Base-by-base conservation (phyloP, 805 yeast genomes). In the Blastobotrys parvus region DNA sequence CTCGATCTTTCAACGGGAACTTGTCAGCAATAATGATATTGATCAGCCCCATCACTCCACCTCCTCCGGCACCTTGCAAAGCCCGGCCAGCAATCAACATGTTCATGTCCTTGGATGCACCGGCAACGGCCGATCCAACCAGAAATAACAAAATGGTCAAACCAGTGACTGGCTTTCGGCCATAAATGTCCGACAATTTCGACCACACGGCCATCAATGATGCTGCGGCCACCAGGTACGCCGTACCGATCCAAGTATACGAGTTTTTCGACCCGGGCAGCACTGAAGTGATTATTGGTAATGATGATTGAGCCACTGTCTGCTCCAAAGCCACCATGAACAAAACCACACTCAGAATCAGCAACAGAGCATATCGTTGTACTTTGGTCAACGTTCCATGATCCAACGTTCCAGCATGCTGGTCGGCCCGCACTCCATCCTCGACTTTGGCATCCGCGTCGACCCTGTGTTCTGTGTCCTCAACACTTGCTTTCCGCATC, bases 121-220 rank as follows among this genome's bases (percentile, higher is more conserved):
- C 87, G 39, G 70, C 63, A 4, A 70, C 41, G 4, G 67, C 50
- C 42, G 71, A 67, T 10, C 74, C 74, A 6, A 67, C 20, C 11
- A 62, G 59, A 45, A 71, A 70, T 41, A 69, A 56, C 13, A 55
- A 48, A 35, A 65, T 59, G 2, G 72, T 68, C 13, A 59, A 51
- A 39, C 68, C 42, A 21, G 69, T 48, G 4, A 68, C 61, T 32
- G 54, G 55, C 56, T 56, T 54, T 23, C 68, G 39, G 23, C 60
- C 55, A 47, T 52, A 50, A 3, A 80, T 71, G 49, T 80, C 86
- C 27, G 80, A 72, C 8, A 79, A 60, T 38, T 78, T 71, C 0
- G 87, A 87, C 42, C 74, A 77, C n/a, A 79, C 59, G 0, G 83
- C 84, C 55, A 78, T 81, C 48, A 78, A 76, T 2, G 80, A 78